Evolutionary conservation across 2,329 filamentous ascomycete species (phyloP).

Genomic region (Colletotrichum sp.): DNA sequence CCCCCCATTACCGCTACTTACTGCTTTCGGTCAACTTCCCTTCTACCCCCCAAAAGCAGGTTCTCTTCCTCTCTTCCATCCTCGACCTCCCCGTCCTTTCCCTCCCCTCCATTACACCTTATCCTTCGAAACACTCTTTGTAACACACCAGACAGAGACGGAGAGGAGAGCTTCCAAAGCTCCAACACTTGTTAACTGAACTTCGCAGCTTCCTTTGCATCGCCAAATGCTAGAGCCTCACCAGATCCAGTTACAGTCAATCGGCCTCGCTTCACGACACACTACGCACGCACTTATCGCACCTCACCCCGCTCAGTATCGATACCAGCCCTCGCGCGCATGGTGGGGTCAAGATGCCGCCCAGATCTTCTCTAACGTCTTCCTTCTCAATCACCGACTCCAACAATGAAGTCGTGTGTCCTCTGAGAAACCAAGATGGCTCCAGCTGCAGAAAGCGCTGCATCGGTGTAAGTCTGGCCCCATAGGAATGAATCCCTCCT

Average conservation of each 20-base stretch:
- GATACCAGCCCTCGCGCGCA: constrained; percentile 37
- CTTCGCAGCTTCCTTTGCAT: constrained; percentile 1
- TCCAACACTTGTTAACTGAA: constrained; percentile 7
- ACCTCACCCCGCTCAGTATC: constrained; percentile 39
- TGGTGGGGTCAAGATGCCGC: constrained; percentile 82
- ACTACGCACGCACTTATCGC: constrained; percentile 27
- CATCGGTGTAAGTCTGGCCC: constrained; percentile 81
- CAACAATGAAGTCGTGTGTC: constrained; percentile 96
- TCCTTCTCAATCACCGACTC: constrained; percentile 92
- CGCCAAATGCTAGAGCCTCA: constrained; percentile 16
- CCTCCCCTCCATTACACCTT: constrained; percentile 20
- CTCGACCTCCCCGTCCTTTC: constrained; percentile 27
- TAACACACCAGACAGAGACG: constrained; percentile 29
- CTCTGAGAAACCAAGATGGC: constrained; percentile 93
- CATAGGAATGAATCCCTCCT: background rate
- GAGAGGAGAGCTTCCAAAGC: constrained; percentile 20
- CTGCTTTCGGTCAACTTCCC: constrained; percentile 23
- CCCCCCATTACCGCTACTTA: constrained; percentile 20
- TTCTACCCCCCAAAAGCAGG: constrained; percentile 21
- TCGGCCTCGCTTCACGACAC: constrained; percentile 30
- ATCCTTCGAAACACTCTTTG: constrained; percentile 25
- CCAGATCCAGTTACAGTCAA: constrained; percentile 30
- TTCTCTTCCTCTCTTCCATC: constrained; percentile 6
- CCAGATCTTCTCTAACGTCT: constrained; percentile 83
- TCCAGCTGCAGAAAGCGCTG: constrained; percentile 97